phyloP scores from a whole-genome alignment of 768 basidiomycete genomes.

The Rhizopogon roseolus region DNA sequence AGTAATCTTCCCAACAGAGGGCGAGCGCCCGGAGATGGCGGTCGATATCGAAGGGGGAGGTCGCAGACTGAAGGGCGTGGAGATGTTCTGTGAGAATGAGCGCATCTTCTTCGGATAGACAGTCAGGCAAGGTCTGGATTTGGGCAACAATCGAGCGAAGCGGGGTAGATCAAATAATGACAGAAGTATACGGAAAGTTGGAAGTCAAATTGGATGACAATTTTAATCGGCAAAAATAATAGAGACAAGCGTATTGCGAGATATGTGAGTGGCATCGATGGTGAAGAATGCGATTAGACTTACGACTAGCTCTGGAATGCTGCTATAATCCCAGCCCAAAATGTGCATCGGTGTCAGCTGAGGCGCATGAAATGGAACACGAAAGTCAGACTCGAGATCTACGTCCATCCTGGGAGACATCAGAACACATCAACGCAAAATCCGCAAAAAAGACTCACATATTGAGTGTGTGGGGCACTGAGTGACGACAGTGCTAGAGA shows the following conservation, averaged over 20 bases:
- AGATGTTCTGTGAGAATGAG: constrained; percentile 14
- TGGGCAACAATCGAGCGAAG: background rate
- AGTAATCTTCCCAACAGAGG: constrained; percentile 27
- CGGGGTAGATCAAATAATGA: background rate
- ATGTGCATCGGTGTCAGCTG: constrained; percentile 24
- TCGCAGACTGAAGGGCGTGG: constrained; percentile 11
- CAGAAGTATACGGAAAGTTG: background rate
- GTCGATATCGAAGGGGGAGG: constrained; percentile 8
- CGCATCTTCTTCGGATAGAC: constrained; percentile 17
- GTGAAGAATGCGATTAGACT: constrained; percentile 7
- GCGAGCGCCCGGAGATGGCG: constrained; percentile 23
- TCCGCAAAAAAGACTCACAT: constrained; percentile 1
- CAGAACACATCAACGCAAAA: background rate
- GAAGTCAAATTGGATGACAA: background rate
- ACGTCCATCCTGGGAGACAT: constrained; percentile 11
- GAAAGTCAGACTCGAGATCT: constrained; percentile 13
- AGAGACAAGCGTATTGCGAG: background rate
- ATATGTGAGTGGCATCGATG: background rate
- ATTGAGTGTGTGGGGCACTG: background rate
- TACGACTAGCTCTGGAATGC: constrained; percentile 22
- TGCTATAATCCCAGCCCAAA: constrained; percentile 22
- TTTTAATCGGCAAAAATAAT: too few species aligned
- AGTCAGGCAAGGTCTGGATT: constrained; percentile 16
- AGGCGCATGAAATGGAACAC: constrained; percentile 23
- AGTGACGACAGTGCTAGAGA: background rate